Percentiles rank a stretch among this genome's conserved stretches.
These are phyloP conservation scores for Backusella circina DNA, from an alignment of 192 early-diverging fungal species.

Conservation along the genomic window DNA sequence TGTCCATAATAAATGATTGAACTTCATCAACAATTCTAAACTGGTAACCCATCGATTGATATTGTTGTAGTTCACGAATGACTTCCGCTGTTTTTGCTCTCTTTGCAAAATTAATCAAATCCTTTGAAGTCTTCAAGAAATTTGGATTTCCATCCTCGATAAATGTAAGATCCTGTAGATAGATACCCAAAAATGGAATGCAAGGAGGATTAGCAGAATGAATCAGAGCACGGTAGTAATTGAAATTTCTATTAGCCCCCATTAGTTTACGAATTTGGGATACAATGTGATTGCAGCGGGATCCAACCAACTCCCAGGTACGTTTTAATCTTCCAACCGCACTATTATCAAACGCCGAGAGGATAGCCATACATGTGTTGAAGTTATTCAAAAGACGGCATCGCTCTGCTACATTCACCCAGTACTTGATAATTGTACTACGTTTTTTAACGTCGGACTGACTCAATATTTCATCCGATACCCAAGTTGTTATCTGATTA, in stretches of 20 bases:
- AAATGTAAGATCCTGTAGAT: conserved; percentile 90
- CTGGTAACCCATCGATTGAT: conserved; percentile 82
- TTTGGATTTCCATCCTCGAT: conserved; percentile 92
- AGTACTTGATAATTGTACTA: conserved; percentile 73
- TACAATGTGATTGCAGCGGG: conserved; percentile 52
- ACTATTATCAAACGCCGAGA: conserved; percentile 85
- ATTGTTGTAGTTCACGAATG: conserved; percentile 90
- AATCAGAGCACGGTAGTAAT: conserved; percentile 77
- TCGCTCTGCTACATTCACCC: conserved; percentile 79
- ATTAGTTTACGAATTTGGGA: conserved; percentile 72
- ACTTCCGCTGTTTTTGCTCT: conserved; percentile 86
- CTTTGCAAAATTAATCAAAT: conserved; percentile 93
- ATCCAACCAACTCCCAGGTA: conserved; percentile 80
- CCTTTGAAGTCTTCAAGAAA: conserved; percentile 54
- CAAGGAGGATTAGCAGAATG: conserved; percentile 81
- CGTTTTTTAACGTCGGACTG: conserved; percentile 83
- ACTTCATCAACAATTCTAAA: conserved; percentile 81
- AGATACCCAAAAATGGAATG: conserved; percentile 78
- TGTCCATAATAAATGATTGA: conserved; percentile 70
- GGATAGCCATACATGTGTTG: conserved; percentile 87
- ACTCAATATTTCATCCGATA: conserved; percentile 74
- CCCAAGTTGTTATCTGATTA: conserved; percentile 87
- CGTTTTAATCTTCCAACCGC: conserved; percentile 85
- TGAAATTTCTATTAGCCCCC: conserved; percentile 82
- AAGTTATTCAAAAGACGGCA: conserved; percentile 92